These are phyloP conservation scores for Phoma herbarum DNA, from an alignment of 2,329 filamentous ascomycete species.

Conservation along the genomic window DNA sequence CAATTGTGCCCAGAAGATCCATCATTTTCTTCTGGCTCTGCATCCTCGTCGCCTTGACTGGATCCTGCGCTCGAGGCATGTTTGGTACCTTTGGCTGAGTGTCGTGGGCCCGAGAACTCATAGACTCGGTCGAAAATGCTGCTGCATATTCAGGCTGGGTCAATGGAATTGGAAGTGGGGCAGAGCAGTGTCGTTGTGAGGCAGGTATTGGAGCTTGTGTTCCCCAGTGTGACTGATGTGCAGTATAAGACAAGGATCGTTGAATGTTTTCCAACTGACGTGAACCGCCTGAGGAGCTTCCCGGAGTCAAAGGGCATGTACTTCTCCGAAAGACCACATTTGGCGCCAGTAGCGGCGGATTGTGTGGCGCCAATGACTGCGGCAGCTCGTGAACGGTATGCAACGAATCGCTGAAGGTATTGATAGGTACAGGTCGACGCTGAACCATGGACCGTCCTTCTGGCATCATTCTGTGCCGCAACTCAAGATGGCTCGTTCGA, in stretches of 20 bases:
- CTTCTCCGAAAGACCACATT: neutral
- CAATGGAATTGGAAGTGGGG: neutral
- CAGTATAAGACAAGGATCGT: neutral
- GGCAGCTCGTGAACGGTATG: slow-evolving; percentile 1
- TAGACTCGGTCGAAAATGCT: slow-evolving; percentile 3
- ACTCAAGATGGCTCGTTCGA: neutral
- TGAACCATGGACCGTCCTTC: neutral
- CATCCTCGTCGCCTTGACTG: slow-evolving; percentile 18
- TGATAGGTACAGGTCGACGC: slow-evolving; percentile 15
- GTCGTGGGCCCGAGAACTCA: neutral
- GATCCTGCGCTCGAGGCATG: neutral
- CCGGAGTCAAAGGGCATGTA: neutral
- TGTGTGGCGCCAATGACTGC: neutral
- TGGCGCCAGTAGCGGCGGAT: neutral
- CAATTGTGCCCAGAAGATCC: slow-evolving; percentile 26
- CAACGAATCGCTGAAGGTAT: slow-evolving; percentile 18
- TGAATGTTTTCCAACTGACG: neutral
- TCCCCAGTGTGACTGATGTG: neutral
- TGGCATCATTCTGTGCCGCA: slow-evolving; percentile 4
- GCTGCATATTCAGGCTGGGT: neutral
- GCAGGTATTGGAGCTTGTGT: neutral
- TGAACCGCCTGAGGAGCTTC: neutral
- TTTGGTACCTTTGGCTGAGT: neutral
- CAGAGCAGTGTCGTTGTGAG: neutral
- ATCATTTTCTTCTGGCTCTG: slow-evolving; percentile 27